Percentiles rank a stretch among this genome's conserved stretches.
Conservation (phyloP, 2,329 filamentous ascomycete genomes). For the Sordariomycetes sp. region DNA sequence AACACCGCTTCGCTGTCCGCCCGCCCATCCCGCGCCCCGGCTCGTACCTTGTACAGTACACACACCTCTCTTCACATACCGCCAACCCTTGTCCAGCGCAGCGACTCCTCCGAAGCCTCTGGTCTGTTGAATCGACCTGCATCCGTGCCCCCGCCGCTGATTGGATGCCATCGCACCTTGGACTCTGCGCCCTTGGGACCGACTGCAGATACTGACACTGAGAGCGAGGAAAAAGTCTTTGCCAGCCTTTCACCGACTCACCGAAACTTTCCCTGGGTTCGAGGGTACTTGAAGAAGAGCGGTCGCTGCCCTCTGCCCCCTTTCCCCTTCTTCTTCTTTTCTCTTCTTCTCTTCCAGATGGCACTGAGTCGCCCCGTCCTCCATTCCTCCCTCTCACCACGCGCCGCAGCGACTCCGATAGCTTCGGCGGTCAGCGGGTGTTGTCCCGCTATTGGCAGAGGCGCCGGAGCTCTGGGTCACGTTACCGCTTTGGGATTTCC, state of each 20-base stretch:
- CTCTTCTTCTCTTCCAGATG: constrained; percentile 5
- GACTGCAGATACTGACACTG: neutral
- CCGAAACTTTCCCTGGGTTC: constrained; percentile 2
- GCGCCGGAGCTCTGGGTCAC: neutral
- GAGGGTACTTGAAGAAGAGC: constrained; percentile 4
- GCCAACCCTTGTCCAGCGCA: neutral
- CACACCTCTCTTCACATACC: neutral
- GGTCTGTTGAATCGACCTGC: neutral
- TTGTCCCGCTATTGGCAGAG: neutral
- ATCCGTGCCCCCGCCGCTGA: neutral
- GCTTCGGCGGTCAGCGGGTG: neutral
- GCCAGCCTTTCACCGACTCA: constrained; percentile 5
- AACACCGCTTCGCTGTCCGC: neutral
- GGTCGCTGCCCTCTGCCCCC: neutral
- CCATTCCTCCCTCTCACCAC: neutral
- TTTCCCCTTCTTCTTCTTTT: constrained; percentile 4
- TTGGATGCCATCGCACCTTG: constrained; percentile 3
- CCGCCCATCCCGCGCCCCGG: neutral
- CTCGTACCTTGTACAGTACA: neutral
- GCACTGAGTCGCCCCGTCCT: constrained; percentile 2
- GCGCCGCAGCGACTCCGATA: neutral
- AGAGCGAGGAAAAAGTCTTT: neutral
- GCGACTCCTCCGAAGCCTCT: neutral
- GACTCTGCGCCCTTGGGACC: neutral
- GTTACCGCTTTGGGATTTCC: neutral